Evolutionary conservation across 2,329 filamentous ascomycete species (phyloP).

Genomic region (Colletotrichum lini): DNA sequence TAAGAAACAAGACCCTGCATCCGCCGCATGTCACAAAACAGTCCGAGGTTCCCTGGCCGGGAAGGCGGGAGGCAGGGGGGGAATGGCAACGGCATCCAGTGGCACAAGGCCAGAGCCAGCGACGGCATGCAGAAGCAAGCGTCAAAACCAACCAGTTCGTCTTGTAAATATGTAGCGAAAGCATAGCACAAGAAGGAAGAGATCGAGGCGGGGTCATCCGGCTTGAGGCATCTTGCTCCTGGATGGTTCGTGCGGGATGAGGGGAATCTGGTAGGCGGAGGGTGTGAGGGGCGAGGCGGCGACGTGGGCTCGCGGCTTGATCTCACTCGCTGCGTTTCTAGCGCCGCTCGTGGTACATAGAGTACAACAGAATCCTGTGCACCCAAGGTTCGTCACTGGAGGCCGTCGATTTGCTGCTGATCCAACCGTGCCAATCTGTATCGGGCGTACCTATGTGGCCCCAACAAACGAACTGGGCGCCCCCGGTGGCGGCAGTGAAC

Average conservation of each 20-base stretch:
- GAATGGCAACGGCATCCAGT: slow-evolving; percentile 6
- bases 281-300: slow-evolving; percentile 5
- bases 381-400: neutral
- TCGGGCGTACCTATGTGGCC: neutral
- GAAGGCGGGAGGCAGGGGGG: neutral
- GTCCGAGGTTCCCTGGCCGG: slow-evolving; percentile 11
- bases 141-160: slow-evolving; percentile 12
- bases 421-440: neutral
- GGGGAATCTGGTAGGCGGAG: neutral
- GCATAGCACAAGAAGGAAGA: neutral
- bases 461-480: neutral
- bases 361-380: neutral
- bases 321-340: slow-evolving; percentile 29
- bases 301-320: slow-evolving; percentile 35
- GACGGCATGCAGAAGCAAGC: slow-evolving; percentile 8
- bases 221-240: neutral
- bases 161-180: neutral
- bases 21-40: slow-evolving; percentile 5
- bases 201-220: neutral
- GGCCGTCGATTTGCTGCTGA: neutral
- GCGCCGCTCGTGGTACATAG: neutral
- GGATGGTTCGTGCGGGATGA: neutral
- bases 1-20: slow-evolving; percentile 6
- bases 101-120: slow-evolving; percentile 6
- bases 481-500: neutral